Base-by-base conservation (phyloP, 2,329 filamentous ascomycete genomes). In the Chrysosphaeria jannelii region DNA sequence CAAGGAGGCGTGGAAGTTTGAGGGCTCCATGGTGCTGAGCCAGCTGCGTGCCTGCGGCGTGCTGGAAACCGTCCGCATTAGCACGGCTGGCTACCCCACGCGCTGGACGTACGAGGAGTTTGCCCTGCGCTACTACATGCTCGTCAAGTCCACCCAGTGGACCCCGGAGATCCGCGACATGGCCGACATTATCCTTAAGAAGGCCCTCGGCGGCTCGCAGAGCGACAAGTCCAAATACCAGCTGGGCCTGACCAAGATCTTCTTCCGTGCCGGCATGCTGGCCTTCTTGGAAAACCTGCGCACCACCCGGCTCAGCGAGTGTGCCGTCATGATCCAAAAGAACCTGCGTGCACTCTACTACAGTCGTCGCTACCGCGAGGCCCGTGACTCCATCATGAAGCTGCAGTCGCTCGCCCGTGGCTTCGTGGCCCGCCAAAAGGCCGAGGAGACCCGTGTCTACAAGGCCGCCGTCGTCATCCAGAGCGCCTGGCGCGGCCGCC, bases 91-190 rank as follows among this genome's bases (percentile, higher is more conserved):
- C 30, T 97, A 97, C 40, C 85, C 85, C 10, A 93, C 85, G 21
- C 59, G 85, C 41, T 97, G 85, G 88, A 93, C 85, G 0, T 97
- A 91, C 40, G 85, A 97, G 40, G 85, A 97, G 41, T 97, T 97
- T 44, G 85, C 85, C 10, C 53, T 91, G 28, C 66, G 85, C 29
- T 97, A 97, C 50, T 97, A 97, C 51, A 91, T 97, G 76, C 54
- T 97, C 31, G 75, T 90, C 22, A 76, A 68, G 23, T 93, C 85
- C 4, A 55, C 57, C 10, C 60, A 74, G 36, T 93, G 85, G 81
- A 90, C 79, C 4, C 67, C 76, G 0, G 79, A 93, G 42, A 90
- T 97, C 34, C 64, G 76, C 24, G 56, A 79, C 28, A 90, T 97
- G 72, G 85, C 79, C 21, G 75, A 89, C 42, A 70, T 70, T 11